Evolutionary conservation across 495 filamentous ascomycete species (phyloP).

Genomic region (Penicillium riverlandense): DNA sequence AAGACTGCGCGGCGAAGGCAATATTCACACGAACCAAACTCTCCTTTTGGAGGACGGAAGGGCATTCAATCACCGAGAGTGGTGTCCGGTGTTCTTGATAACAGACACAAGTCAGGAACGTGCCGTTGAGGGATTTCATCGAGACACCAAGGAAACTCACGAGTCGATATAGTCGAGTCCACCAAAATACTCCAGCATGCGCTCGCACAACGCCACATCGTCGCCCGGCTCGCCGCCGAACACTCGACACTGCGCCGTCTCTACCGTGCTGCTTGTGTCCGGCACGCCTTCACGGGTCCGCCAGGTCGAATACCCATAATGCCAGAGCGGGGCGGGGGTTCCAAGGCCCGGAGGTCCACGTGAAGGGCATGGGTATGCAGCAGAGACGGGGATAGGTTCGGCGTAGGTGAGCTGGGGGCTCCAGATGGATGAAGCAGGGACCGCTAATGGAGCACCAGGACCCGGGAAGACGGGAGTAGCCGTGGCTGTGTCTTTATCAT

Average conservation of each 20-base stretch:
- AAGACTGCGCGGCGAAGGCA: background rate
- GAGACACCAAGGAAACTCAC: conserved; percentile 16
- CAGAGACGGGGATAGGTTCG: background rate
- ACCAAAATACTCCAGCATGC: conserved; percentile 44
- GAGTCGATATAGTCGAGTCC: conserved; percentile 42
- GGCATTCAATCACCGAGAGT: conserved; percentile 19
- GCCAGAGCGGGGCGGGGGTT: conserved; percentile 35
- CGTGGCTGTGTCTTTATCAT: conserved; percentile 1
- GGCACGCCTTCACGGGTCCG: conserved; percentile 23
- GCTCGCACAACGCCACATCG: conserved; percentile 36
- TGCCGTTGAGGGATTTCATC: background rate
- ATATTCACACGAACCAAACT: too few relatives aligned
- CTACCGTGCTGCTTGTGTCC: conserved; percentile 16
- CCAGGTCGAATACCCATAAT: conserved; percentile 33
- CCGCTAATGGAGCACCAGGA: conserved; percentile 4
- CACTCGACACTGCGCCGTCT: conserved; percentile 35
- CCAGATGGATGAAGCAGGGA: conserved; percentile 3
- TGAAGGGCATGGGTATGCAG: conserved; percentile 6
- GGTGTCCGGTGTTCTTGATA: conserved; percentile 9
- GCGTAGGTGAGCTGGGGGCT: conserved; percentile 2
- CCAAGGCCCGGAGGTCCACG: conserved; percentile 10
- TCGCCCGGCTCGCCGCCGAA: conserved; percentile 43
- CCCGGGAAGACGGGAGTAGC: background rate
- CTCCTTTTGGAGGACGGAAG: too few relatives aligned
- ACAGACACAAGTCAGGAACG: conserved; percentile 6